phyloP scores from a whole-genome alignment of 2,329 filamentous ascomycete species.

The Trichoderma afroharzianum region DNA sequence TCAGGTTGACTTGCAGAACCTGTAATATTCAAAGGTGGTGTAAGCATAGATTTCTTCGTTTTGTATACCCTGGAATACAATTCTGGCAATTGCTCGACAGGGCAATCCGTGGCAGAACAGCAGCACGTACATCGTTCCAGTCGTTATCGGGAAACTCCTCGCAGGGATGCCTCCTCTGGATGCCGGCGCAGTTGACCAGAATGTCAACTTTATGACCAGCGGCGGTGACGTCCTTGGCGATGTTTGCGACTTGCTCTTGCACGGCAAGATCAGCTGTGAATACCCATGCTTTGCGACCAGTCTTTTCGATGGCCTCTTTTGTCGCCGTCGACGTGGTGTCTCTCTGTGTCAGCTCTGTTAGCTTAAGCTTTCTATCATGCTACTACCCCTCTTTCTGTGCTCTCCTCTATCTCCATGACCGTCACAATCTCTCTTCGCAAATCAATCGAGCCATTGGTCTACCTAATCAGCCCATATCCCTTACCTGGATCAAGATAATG shows the following conservation, averaged over 20 bases:
- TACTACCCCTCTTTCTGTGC: not conserved
- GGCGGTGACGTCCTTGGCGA: slow-evolving; percentile 59
- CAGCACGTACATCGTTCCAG: slow-evolving; percentile 59
- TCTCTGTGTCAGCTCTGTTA: slow-evolving; percentile 31
- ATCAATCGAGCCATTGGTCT: not conserved
- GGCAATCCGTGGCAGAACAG: not conserved
- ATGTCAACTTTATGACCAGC: slow-evolving; percentile 67
- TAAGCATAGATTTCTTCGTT: not conserved
- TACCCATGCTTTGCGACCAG: slow-evolving; percentile 64
- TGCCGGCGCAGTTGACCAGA: slow-evolving; percentile 82
- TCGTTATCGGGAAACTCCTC: slow-evolving; percentile 72
- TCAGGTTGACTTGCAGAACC: slow-evolving; percentile 85
- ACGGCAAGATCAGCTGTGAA: slow-evolving; percentile 68
- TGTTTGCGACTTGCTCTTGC: slow-evolving; percentile 53
- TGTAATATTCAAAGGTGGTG: slow-evolving; percentile 21
- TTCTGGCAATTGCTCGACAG: not conserved
- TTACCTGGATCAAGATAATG: slow-evolving; percentile 52
- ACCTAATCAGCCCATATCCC: not conserved
- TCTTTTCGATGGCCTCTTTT: slow-evolving; percentile 56
- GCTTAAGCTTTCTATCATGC: not conserved
- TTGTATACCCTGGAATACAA: not conserved
- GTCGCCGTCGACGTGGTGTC: slow-evolving; percentile 47
- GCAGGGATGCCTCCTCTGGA: slow-evolving; percentile 74
- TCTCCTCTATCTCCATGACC: not conserved
- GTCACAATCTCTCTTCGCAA: not conserved